Evolutionary conservation across 768 basidiomycete genomes (phyloP), one percentile per base, ranked within the genome.

Genomic region (Panellus pusillus): DNA sequence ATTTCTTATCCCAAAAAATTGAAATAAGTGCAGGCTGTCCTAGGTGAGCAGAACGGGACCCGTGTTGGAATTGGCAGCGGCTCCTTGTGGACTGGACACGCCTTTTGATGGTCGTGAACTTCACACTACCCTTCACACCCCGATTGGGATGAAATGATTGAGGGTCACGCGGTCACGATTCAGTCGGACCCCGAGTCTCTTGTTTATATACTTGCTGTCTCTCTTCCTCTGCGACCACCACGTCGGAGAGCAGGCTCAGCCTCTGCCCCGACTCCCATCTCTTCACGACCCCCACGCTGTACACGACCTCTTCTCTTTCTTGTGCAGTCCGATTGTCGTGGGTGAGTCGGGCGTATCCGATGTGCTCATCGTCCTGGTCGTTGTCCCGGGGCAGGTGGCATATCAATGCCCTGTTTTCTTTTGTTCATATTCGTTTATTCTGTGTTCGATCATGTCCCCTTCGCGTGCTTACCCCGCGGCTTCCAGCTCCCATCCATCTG

Each of bases 221-320:
- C 42, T 48, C 50, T 54, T 27, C 55, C 56, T 67, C 62, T 63
- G 51, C 66, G 68, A 57, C 54, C 53, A 19, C 64, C 66, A 69
- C 72, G 73, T 74, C 14, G 32, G 9, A 71, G 72, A 71, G 70
- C 69, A 67, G 72, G 65, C 66, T 36, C 44, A 37, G 39, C 35
- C 36, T 46, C 39, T 15, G 18, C 7, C 70, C 61, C 69, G 31
- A 37, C 49, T 44, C 47, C 50, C 39, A 38, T 20, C 69, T 64
- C 72, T 60, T 76, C 69, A 75, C 78, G 78, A 77, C 72, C 63
- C 51, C 65, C 57, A 74, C 74, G 75, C 75, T 78, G 68, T 77
- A 51, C 19, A 59, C 75, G 69, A 74, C 72, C 66, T 65, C 59
- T 52, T 57, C 59, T 61, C 63, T 65, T 59, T 58, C 55, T 58